A percentile compares a stretch with the other conserved stretches of the same genome.
Evolutionary conservation across 1,284 basidiomycete genomes (phyloP).

Genomic region (Austroboletus novae-zelandiae): DNA sequence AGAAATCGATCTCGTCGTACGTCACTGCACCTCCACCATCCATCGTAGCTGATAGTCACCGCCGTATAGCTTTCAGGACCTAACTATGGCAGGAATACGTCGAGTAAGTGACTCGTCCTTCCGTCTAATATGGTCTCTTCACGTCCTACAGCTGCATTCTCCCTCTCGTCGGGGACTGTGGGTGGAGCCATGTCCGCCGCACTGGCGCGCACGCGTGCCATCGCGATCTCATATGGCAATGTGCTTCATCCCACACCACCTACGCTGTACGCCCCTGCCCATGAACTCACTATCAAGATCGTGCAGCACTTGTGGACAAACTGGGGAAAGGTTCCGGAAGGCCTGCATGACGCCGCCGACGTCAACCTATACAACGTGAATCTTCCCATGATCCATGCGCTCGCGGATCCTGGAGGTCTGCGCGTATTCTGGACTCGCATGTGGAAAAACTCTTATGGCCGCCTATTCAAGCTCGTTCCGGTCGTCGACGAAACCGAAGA

Average conservation of each 20-base stretch:
- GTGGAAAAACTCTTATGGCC: constrained; percentile 71
- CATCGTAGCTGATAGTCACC: not conserved
- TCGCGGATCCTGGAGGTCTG: constrained; percentile 55
- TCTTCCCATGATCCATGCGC: constrained; percentile 61
- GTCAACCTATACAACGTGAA: constrained; percentile 64
- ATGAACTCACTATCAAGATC: constrained; percentile 64
- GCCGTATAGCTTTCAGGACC: constrained; percentile 65
- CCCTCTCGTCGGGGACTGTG: constrained; percentile 86
- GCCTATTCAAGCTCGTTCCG: constrained; percentile 58
- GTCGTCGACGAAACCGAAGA: too few relatives aligned
- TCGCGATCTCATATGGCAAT: constrained; percentile 83
- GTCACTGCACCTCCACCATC: constrained; percentile 21
- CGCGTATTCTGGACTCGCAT: constrained; percentile 72
- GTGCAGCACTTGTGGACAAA: constrained; percentile 73
- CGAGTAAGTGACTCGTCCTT: constrained; percentile 41
- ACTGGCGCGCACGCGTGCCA: constrained; percentile 64
- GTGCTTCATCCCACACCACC: constrained; percentile 69
- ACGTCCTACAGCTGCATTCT: constrained; percentile 66
- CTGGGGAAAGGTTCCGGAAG: constrained; percentile 70
- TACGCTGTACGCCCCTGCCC: constrained; percentile 63
- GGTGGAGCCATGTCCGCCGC: constrained; percentile 83
- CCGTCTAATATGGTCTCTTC: constrained; percentile 5
- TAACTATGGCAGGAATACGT: constrained; percentile 80
- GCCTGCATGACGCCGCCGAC: constrained; percentile 52
- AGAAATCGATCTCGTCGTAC: constrained; percentile 81